These are phyloP conservation scores for Cardamine chenopodiifolia DNA, from an alignment of 345 rosid genomes.

Conservation along the genomic window DNA sequence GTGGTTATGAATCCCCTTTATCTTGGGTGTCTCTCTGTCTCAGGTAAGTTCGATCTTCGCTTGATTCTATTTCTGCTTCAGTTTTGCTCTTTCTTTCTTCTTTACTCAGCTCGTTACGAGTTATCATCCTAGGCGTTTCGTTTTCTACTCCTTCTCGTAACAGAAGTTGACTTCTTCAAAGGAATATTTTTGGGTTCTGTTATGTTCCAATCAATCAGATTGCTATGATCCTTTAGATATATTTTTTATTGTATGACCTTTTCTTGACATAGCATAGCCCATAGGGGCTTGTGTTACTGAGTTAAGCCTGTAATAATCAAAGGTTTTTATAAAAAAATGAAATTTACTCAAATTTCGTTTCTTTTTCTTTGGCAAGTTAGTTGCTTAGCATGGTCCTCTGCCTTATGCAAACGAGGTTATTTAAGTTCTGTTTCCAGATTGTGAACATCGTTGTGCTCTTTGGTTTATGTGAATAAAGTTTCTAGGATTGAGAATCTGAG, in stretches of 20 bases:
- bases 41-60: constrained; percentile 11
- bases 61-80: background rate
- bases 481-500: background rate
- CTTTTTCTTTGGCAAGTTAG: too few relatives aligned
- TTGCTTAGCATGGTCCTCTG: too few relatives aligned
- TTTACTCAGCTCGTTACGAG: background rate
- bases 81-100: background rate
- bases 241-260: background rate
- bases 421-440: background rate
- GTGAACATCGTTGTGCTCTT: background rate
- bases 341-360: background rate
- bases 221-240: background rate
- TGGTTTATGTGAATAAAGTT: background rate
- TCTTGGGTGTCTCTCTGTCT: background rate
- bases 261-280: background rate
- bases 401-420: background rate
- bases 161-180: background rate
- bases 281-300: background rate
- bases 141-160: background rate
- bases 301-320: background rate
- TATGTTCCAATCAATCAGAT: background rate
- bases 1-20: too few relatives aligned
- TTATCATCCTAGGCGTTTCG: background rate
- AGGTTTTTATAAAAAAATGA: background rate
- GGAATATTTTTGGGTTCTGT: background rate